Conservation (phyloP, 2,329 filamentous ascomycete genomes). For the Leptographium radiaticola region DNA sequence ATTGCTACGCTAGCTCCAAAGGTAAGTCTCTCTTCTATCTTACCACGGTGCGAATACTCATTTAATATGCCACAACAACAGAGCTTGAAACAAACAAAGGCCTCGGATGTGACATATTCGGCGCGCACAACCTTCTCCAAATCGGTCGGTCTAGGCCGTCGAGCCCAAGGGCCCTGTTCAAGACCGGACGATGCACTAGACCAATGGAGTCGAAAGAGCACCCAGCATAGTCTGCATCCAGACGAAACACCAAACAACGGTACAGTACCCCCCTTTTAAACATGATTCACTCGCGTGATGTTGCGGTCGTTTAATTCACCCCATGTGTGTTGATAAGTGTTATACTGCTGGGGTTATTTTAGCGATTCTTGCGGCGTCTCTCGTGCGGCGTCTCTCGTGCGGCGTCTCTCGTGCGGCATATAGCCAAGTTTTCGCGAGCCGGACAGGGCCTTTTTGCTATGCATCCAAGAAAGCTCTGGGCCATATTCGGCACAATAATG, state of each 20-base stretch:
- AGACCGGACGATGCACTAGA: slow-evolving; percentile 26
- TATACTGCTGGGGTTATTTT: too few species aligned
- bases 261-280: slow-evolving; percentile 19
- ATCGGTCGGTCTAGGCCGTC: slow-evolving; percentile 31
- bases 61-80: background rate
- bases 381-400: too few species aligned
- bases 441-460: too few species aligned
- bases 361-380: too few species aligned
- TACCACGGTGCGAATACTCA: too few species aligned
- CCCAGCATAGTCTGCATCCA: slow-evolving; percentile 14
- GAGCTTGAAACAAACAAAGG: background rate
- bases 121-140: slow-evolving; percentile 14
- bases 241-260: slow-evolving; percentile 21
- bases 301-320: too few species aligned
- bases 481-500: too few species aligned
- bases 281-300: too few species aligned
- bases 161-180: slow-evolving; percentile 23
- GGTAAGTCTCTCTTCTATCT: background rate
- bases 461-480: too few species aligned
- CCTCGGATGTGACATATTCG: background rate
- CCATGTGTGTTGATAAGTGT: background rate
- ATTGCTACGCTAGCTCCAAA: background rate
- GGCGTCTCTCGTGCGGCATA: too few species aligned
- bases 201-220: slow-evolving; percentile 9
- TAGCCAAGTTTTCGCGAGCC: too few species aligned